phyloP scores from a whole-genome alignment of 306 rosid species.

The Lathyrus sativus region DNA sequence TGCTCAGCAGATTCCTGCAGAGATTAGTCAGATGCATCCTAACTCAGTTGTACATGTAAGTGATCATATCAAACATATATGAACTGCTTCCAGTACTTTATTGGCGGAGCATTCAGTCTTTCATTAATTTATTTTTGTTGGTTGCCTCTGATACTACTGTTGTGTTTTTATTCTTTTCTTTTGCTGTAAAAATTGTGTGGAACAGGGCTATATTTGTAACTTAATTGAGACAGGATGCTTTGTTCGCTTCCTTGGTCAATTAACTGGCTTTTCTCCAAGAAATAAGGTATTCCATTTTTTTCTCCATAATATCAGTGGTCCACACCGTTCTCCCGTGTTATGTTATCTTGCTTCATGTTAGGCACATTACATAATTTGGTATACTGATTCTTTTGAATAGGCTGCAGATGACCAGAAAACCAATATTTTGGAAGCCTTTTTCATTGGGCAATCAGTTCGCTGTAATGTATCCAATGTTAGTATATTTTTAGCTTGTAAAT shows the following conservation, averaged over 20 bases:
- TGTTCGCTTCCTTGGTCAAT: slow-evolving; percentile 89
- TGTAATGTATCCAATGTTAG: slow-evolving; percentile 71
- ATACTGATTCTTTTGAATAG: slow-evolving; percentile 46
- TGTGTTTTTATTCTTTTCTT: slow-evolving; percentile 4
- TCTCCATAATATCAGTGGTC: neutral
- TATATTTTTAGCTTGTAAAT: slow-evolving; percentile 39
- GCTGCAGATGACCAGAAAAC: slow-evolving; percentile 68
- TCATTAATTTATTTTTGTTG: neutral
- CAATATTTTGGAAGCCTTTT: slow-evolving; percentile 70
- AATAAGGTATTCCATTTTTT: slow-evolving; percentile 59
- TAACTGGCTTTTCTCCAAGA: slow-evolving; percentile 89
- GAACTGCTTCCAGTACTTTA: neutral
- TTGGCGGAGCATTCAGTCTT: slow-evolving; percentile 1
- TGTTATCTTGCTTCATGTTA: neutral
- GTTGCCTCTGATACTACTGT: slow-evolving; percentile 8
- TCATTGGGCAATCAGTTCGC: slow-evolving; percentile 92
- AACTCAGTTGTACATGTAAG: slow-evolving; percentile 84
- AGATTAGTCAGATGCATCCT: slow-evolving; percentile 62
- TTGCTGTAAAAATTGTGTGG: slow-evolving; percentile 30
- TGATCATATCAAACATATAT: slow-evolving; percentile 25
- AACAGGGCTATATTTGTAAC: slow-evolving; percentile 89
- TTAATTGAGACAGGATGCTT: slow-evolving; percentile 88
- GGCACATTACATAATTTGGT: slow-evolving; percentile 7
- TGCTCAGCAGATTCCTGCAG: slow-evolving; percentile 70
- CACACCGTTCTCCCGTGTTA: neutral